Conservation (phyloP, 164 flowering plant species). For the Berberis thunbergii region DNA sequence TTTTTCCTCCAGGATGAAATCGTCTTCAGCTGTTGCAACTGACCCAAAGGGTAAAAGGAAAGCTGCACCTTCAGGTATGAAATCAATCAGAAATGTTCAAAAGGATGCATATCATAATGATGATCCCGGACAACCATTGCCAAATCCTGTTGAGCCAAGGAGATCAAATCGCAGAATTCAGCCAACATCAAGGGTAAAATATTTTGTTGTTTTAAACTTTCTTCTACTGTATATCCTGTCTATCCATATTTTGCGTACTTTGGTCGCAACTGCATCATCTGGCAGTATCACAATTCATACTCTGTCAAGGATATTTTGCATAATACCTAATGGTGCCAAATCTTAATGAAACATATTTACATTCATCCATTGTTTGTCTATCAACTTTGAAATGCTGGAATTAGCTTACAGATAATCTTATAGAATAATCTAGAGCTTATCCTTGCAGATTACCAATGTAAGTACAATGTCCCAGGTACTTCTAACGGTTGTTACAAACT, state of each 20-base stretch:
- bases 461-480: too few relatives aligned
- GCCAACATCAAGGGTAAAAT: slow-evolving; percentile 89
- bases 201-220: neutral
- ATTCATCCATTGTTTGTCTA: too few relatives aligned
- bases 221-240: neutral
- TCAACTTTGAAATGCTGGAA: too few relatives aligned
- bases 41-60: slow-evolving; percentile 38
- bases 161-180: slow-evolving; percentile 91
- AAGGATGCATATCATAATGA: slow-evolving; percentile 28
- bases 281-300: neutral
- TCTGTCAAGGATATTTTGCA: too few relatives aligned
- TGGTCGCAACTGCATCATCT: neutral
- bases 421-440: too few relatives aligned
- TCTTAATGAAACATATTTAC: too few relatives aligned
- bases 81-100: slow-evolving; percentile 28
- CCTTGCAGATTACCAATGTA: too few relatives aligned
- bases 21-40: slow-evolving; percentile 21
- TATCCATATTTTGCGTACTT: neutral
- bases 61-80: slow-evolving; percentile 20
- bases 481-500: too few relatives aligned
- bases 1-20: slow-evolving; percentile 30
- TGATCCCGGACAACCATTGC: slow-evolving; percentile 23
- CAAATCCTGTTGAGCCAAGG: slow-evolving; percentile 62
- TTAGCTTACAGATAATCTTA: too few relatives aligned
- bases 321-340: too few relatives aligned